These are phyloP conservation scores for Jackrogersella minutella DNA, from an alignment of 495 filamentous ascomycete genomes.

Conservation along the genomic window DNA sequence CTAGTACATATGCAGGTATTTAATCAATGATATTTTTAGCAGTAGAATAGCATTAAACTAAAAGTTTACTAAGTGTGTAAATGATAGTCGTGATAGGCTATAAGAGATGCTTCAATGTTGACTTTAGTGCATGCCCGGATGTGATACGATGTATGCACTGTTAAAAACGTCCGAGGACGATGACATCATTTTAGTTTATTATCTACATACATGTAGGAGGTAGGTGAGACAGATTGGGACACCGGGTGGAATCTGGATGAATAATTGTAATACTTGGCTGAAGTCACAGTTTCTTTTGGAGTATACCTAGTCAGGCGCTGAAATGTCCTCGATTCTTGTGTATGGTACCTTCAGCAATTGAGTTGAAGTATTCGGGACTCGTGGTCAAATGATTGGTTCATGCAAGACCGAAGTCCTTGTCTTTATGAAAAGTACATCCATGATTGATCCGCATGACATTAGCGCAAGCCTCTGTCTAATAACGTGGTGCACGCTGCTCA, in stretches of 20 bases:
- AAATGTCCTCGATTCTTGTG: background rate
- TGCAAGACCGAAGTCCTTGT: slow-evolving; percentile 1
- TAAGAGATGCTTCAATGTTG: too few relatives aligned
- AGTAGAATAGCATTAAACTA: too few relatives aligned
- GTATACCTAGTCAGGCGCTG: slow-evolving; percentile 3
- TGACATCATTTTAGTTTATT: background rate
- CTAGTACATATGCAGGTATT: too few relatives aligned
- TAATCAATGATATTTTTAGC: too few relatives aligned
- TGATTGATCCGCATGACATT: slow-evolving; percentile 10
- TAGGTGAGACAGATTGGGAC: too few relatives aligned
- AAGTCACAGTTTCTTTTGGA: background rate
- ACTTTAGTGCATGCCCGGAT: too few relatives aligned
- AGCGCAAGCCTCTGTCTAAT: slow-evolving; percentile 12
- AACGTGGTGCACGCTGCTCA: slow-evolving; percentile 1
- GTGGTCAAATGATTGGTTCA: slow-evolving; percentile 40
- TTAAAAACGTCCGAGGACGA: background rate
- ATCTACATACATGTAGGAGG: too few relatives aligned
- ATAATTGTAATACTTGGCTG: slow-evolving; percentile 2
- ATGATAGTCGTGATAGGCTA: too few relatives aligned
- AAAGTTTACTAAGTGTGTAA: too few relatives aligned
- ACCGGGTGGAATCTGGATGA: too few relatives aligned
- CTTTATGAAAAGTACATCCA: background rate
- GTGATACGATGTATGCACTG: too few relatives aligned
- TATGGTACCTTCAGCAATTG: slow-evolving; percentile 20
- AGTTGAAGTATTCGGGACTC: slow-evolving; percentile 24